Percentiles rank a stretch among this genome's conserved stretches.
phyloP scores from a whole-genome alignment of 108 stramenopile species.

The Cyclotella distinguenda region DNA sequence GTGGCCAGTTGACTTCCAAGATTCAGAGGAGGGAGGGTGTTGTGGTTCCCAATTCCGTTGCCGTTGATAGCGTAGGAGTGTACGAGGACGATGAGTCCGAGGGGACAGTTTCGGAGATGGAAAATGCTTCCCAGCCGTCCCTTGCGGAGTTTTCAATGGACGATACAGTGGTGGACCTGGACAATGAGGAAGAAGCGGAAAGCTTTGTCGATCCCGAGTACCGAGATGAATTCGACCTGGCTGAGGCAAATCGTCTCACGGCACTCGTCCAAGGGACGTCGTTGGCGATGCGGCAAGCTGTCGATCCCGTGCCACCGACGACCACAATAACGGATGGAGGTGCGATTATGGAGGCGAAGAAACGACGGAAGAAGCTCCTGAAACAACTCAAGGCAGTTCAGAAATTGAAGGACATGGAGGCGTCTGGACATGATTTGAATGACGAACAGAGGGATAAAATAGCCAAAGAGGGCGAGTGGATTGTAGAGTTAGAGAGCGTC shows the following conservation, averaged over 20 bases:
- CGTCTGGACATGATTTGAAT: conserved; percentile 44
- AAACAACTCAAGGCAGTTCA: conserved; percentile 57
- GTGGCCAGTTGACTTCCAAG: conserved; percentile 93
- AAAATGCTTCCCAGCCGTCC: conserved; percentile 10
- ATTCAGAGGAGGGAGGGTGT: conserved; percentile 52
- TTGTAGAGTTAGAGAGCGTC: conserved; percentile 50
- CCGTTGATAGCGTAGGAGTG: conserved; percentile 34
- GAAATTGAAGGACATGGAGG: conserved; percentile 48
- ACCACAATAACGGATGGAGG: conserved; percentile 59
- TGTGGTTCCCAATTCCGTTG: conserved; percentile 3
- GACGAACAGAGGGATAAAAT: conserved; percentile 55
- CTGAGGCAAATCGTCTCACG: conserved; percentile 56
- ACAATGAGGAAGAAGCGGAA: conserved; percentile 41
- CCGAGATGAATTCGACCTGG: conserved; percentile 46
- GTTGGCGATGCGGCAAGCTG: conserved; percentile 4
- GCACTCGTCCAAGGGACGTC: conserved; percentile 38
- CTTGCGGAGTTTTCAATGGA: conserved; percentile 50
- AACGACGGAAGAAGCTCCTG: conserved; percentile 53
- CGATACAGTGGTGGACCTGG: conserved; percentile 47
- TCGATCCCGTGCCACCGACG: conserved; percentile 11
- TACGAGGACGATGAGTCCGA: conserved; percentile 44
- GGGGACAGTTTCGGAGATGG: conserved; percentile 4
- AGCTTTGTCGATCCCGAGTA: conserved; percentile 53
- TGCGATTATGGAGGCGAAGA: conserved; percentile 46
- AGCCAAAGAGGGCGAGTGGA: conserved; percentile 48